Evolutionary conservation across 495 filamentous ascomycete genomes (phyloP).

Genomic region (Rostrohypoxylon terebratum): DNA sequence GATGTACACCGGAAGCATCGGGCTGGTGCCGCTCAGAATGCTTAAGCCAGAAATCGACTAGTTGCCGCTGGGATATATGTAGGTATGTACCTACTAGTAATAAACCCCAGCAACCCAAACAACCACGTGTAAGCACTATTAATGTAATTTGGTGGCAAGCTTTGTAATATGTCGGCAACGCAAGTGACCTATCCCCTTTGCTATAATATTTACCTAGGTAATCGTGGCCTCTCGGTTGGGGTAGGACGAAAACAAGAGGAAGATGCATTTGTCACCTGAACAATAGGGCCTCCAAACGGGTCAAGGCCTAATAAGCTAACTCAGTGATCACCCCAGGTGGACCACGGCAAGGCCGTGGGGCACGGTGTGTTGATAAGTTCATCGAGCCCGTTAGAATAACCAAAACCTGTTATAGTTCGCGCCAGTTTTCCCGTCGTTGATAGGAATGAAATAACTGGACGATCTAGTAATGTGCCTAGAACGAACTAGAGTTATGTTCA

Average conservation of each 20-base stretch:
- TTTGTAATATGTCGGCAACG: background rate
- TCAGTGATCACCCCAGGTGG: background rate
- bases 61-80: background rate
- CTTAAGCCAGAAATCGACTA: slow-evolving; percentile 3
- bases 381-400: background rate
- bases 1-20: background rate
- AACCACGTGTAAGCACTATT: slow-evolving; percentile 5
- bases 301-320: background rate
- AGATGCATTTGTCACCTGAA: background rate
- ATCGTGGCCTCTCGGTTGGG: background rate
- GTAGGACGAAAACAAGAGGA: background rate
- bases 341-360: background rate
- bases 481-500: background rate
- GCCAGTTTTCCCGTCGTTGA: background rate
- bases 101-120: background rate
- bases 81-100: background rate
- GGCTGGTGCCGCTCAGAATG: background rate
- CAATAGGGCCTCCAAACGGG: background rate
- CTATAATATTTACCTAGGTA: background rate
- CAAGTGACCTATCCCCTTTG: background rate
- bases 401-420: background rate
- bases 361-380: background rate
- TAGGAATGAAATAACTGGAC: background rate
- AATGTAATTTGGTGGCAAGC: background rate
- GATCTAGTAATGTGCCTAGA: background rate